These are phyloP conservation scores for Suillus luteus DNA, from an alignment of 768 basidiomycete genomes.

Conservation along the genomic window DNA sequence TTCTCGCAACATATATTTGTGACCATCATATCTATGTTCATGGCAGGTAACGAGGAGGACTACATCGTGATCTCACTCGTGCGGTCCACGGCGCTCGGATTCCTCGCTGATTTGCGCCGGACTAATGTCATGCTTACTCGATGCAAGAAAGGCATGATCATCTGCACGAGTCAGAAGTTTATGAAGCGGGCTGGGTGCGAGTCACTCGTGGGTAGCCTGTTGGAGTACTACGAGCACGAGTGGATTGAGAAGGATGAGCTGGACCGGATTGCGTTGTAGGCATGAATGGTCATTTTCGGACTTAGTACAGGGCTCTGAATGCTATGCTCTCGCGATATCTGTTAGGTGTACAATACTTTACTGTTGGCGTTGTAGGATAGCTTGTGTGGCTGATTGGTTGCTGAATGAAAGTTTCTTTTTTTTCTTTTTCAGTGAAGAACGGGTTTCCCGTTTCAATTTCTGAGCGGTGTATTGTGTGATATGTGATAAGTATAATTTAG, in stretches of 20 bases:
- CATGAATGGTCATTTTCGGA: not conserved
- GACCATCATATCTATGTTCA: conserved; percentile 1
- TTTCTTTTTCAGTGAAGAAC: not conserved
- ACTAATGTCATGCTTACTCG: conserved; percentile 90
- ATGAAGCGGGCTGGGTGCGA: conserved; percentile 52
- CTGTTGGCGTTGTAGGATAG: not conserved
- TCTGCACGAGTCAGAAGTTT: conserved; percentile 64
- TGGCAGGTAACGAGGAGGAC: conserved; percentile 79
- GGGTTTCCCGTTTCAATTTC: no score
- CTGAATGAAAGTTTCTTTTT: not conserved
- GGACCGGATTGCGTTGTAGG: conserved; percentile 8
- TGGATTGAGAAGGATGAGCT: conserved; percentile 41
- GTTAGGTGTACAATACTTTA: not conserved
- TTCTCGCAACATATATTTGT: conserved; percentile 6
- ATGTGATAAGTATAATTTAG: not conserved
- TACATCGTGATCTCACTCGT: conserved; percentile 75
- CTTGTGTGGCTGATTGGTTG: not conserved
- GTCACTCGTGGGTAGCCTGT: conserved; percentile 46
- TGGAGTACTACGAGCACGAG: conserved; percentile 32
- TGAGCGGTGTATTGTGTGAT: not conserved
- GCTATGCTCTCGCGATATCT: not conserved
- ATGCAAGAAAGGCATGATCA: conserved; percentile 77
- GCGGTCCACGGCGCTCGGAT: conserved; percentile 63
- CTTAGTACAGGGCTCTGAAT: not conserved
- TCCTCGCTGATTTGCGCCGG: conserved; percentile 62